Percentiles rank a stretch among this genome's conserved stretches.
Evolutionary conservation across 805 yeast species (phyloP).

Genomic region (Peterozyma toletana): DNA sequence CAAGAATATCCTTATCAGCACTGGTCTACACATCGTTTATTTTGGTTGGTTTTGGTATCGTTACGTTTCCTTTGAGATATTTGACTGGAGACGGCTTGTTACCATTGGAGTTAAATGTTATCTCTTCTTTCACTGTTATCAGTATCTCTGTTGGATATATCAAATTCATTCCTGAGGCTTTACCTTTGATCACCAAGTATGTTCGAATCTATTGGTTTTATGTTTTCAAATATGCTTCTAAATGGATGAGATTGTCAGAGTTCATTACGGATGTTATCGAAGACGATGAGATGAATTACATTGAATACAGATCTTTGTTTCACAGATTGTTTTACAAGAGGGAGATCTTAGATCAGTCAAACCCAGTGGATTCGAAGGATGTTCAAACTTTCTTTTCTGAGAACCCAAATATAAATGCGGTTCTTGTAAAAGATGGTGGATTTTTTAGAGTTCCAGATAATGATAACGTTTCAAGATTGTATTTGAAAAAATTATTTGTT

Average conservation of each 20-base stretch:
- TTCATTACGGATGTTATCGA: slow-evolving; percentile 60
- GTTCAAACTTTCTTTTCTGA: slow-evolving; percentile 36
- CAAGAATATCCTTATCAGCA: slow-evolving; percentile 66
- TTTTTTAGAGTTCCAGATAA: slow-evolving; percentile 82
- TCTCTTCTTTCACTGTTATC: not conserved
- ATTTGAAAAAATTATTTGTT: slow-evolving; percentile 60
- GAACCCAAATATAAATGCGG: slow-evolving; percentile 36
- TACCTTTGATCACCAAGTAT: slow-evolving; percentile 14
- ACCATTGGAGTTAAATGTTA: slow-evolving; percentile 12
- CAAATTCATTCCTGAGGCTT: not conserved
- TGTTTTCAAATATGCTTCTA: slow-evolving; percentile 48
- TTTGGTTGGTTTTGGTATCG: slow-evolving; percentile 63
- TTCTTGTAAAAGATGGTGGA: slow-evolving; percentile 74
- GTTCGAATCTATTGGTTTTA: slow-evolving; percentile 52
- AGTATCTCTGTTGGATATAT: too few species aligned
- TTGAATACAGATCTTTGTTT: slow-evolving; percentile 44
- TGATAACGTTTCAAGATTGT: slow-evolving; percentile 66
- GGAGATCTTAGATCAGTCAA: slow-evolving; percentile 44
- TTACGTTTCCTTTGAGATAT: slow-evolving; percentile 42
- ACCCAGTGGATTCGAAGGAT: slow-evolving; percentile 44
- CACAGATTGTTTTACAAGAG: slow-evolving; percentile 32
- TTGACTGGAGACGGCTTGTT: slow-evolving; percentile 21
- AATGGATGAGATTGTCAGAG: slow-evolving; percentile 67
- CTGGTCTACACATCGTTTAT: slow-evolving; percentile 71
- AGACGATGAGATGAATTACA: slow-evolving; percentile 64